Conservation (phyloP, 345 rosid genomes). For the Eucalyptus urophylla region DNA sequence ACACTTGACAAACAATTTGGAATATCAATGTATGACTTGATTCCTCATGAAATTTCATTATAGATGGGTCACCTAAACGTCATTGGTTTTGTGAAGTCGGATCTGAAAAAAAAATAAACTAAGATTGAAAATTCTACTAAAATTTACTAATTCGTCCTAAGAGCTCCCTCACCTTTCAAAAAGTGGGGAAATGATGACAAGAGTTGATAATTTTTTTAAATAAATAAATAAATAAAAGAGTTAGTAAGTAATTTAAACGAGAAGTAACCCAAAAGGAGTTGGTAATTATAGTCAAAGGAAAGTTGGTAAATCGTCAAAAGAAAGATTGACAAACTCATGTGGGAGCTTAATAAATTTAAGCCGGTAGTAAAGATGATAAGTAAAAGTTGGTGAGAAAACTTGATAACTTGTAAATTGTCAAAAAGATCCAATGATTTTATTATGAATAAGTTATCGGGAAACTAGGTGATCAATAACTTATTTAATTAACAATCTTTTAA, state of each 20-base stretch:
- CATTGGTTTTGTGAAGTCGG: not conserved
- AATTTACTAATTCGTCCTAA: not conserved
- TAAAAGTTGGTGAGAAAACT: not conserved
- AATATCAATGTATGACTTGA: accelerated
- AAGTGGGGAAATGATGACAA: not conserved
- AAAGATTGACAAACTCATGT: not conserved
- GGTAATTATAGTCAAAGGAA: too few species aligned
- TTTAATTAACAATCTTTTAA: too few species aligned
- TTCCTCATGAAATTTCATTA: not conserved
- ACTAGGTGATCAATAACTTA: too few species aligned
- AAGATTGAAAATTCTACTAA: not conserved
- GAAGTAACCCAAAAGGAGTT: too few species aligned
- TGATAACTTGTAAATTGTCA: not conserved
- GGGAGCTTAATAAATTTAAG: not conserved
- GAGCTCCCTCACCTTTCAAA: not conserved
- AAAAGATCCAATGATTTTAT: not conserved
- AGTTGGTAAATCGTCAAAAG: not conserved
- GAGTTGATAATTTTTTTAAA: too few species aligned
- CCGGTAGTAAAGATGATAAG: not conserved
- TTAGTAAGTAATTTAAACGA: not conserved
- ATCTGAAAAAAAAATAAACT: too few species aligned
- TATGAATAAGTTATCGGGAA: not conserved
- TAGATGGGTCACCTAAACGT: not conserved
- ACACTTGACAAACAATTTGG: not conserved
- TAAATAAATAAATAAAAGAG: too few species aligned